Base-by-base conservation (phyloP, 768 basidiomycete species). In the Lyophyllum semitale region DNA sequence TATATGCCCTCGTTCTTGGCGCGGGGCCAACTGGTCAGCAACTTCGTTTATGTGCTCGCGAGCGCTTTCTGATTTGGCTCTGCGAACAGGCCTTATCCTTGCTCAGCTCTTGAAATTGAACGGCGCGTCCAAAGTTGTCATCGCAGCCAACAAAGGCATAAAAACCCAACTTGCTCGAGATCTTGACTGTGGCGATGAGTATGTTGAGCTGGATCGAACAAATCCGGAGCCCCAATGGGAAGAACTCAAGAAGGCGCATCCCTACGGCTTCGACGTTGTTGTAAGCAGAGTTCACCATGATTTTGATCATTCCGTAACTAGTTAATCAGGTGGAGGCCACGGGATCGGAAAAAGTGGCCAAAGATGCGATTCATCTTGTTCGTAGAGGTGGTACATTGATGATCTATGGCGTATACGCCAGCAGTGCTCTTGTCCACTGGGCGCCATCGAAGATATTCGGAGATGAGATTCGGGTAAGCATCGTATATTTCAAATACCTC, bases 211-310 rank as follows among this genome's bases (percentile, higher is more conserved):
- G 37, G 87, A 91, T 65, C 68, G 89, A 52, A 60, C 76, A 58
- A 75, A 85, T 63, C 85, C 89, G 11, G 78, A 75, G 23, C 70
- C 77, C 1, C 88, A 91, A 65, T 91, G 88, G 88, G 77, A 76
- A 20, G 71, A 85, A 68, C 72, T 91, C 35, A 87, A 84, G 73
- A 67, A 81, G 59, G 81, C 85, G 54, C 79, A 91, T 62, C 88
- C 87, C n/a, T 84, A 88, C 64, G 89, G 90, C n/a, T 91, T 91
- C 62, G 89, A 91, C 65, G 81, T 89, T 30, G 89, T 74, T 25
- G 81, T 78, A 41, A 17, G 62, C 51, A 15, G 18, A 33, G 11
- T 8, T 18, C 18, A 22, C 12, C 17, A 49, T 53, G 0, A 22
- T 46, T 26, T 13, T 25, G 17, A 17, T 25, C n/a, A 20, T 43